A percentile compares a stretch with the other conserved stretches of the same genome.
These are phyloP conservation scores for Claviceps purpurea DNA, from an alignment of 2,329 filamentous ascomycete genomes.

Conservation along the genomic window DNA sequence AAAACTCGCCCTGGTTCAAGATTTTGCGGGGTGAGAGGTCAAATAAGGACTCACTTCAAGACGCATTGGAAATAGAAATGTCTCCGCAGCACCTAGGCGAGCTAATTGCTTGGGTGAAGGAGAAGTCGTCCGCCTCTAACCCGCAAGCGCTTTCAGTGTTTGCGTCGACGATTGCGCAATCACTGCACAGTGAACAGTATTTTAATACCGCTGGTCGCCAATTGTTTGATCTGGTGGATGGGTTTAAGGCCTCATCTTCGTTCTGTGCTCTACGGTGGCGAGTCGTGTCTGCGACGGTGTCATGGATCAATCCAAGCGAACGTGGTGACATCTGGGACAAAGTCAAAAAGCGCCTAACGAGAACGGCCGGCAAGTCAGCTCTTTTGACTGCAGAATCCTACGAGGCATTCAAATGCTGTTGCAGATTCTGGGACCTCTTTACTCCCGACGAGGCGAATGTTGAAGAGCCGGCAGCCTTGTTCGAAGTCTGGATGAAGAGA, in stretches of 20 bases:
- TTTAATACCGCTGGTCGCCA: slow-evolving; percentile 27
- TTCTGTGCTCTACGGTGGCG: slow-evolving; percentile 27
- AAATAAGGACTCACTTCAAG: slow-evolving; percentile 9
- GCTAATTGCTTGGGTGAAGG: slow-evolving; percentile 29
- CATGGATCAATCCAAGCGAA: slow-evolving; percentile 20
- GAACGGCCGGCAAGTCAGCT: slow-evolving; percentile 19
- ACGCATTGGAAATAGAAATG: slow-evolving; percentile 27
- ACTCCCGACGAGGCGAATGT: slow-evolving; percentile 21
- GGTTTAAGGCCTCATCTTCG: slow-evolving; percentile 16
- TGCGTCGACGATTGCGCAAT: slow-evolving; percentile 27
- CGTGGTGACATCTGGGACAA: slow-evolving; percentile 20
- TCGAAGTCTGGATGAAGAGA: slow-evolving; percentile 20
- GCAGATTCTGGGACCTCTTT: slow-evolving; percentile 24
- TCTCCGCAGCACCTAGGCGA: slow-evolving; percentile 30
- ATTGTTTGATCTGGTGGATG: slow-evolving; percentile 23
- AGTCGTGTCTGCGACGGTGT: slow-evolving; percentile 21
- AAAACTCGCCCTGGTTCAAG: slow-evolving; percentile 21
- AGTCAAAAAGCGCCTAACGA: slow-evolving; percentile 19
- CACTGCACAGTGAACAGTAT: slow-evolving; percentile 27
- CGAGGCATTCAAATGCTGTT: slow-evolving; percentile 28
- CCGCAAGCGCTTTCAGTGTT: slow-evolving; percentile 26
- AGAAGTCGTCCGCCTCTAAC: slow-evolving; percentile 18
- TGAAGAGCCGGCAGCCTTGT: slow-evolving; percentile 17
- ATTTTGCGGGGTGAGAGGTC: slow-evolving; percentile 10
- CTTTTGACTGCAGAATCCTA: slow-evolving; percentile 23